These are phyloP conservation scores for Asterophora parasitica DNA, from an alignment of 768 basidiomycete species.

Conservation along the genomic window DNA sequence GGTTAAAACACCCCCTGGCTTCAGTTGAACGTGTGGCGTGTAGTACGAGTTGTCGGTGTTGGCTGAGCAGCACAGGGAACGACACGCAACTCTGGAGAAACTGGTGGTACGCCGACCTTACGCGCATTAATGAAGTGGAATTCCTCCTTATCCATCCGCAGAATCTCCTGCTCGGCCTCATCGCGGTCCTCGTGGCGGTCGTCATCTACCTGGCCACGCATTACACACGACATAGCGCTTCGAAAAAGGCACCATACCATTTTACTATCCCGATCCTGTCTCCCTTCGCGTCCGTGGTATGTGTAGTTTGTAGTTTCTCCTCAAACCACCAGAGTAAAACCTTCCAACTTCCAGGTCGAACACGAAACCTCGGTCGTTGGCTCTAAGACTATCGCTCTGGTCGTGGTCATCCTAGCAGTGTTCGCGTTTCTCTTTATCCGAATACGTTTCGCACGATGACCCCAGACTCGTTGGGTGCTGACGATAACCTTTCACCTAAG, in stretches of 20 bases:
- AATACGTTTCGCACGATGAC: slow-evolving; percentile 29
- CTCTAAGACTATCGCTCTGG: slow-evolving; percentile 37
- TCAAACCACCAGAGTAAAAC: not conserved
- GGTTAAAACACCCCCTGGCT: not conserved
- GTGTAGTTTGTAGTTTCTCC: slow-evolving; percentile 13
- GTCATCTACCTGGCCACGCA: slow-evolving; percentile 31
- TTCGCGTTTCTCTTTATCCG: slow-evolving; percentile 40
- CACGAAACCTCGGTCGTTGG: slow-evolving; percentile 64
- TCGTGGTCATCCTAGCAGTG: slow-evolving; percentile 35
- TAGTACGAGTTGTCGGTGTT: slow-evolving; percentile 42
- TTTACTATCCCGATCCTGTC: slow-evolving; percentile 78
- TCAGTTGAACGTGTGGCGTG: not conserved
- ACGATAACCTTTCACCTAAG: too few species aligned
- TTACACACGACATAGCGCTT: slow-evolving; percentile 22
- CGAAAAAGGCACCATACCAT: slow-evolving; percentile 41
- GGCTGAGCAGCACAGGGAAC: slow-evolving; percentile 38
- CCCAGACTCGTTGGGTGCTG: not conserved
- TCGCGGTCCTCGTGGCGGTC: slow-evolving; percentile 32
- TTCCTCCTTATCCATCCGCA: slow-evolving; percentile 11
- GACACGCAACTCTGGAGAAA: slow-evolving; percentile 45
- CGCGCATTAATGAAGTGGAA: not conserved
- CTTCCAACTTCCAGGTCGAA: slow-evolving; percentile 51
- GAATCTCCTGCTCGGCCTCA: slow-evolving; percentile 28
- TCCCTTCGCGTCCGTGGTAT: slow-evolving; percentile 73
- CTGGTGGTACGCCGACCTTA: slow-evolving; percentile 39